Base-by-base conservation (phyloP, 306 rosid genomes). In the Quillaja saponaria region DNA sequence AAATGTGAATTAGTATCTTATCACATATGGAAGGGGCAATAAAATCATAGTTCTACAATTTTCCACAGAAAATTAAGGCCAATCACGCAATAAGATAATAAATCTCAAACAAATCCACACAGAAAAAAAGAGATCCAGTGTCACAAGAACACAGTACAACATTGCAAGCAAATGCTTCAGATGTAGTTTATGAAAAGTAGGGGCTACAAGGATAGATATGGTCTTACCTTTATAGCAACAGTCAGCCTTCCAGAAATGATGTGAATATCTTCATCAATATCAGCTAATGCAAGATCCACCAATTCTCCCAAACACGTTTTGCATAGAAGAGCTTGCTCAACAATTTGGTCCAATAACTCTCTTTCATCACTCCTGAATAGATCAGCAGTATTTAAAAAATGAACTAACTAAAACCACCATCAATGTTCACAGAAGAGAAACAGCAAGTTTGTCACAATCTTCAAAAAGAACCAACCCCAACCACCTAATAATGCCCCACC, bases 311-410 rank as follows among this genome's bases (percentile, higher is more conserved):
- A 72, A 65, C 64, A 68, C 60, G 79, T 72, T 64, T 77, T 79
- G 71, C 95, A 86, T 49, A 72, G 76, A 50, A 68, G 70, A 50
- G 94, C 89, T 71, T 81, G 82, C 78, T 82, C 85, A 55, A 88
- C 74, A 51, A 86, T 67, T 67, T 77, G 79, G 45, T 81, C 66
- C 76, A 88, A 74, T 53, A 71, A 55, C 57, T 82, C 84, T 61
- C 62, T 73, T 75, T 92, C 98, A 74, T 80, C 83, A 72, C 86
- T 79, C 78, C 98, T 92, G 87, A 38, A 75, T 60, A 65, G 55
- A 68, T 63, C 57, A 76, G 41, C 38, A 15, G n/a, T 19, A 51
- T 45, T 40, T 41, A 55, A n/a, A n/a, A 15, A 41, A 66, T 47
- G 28, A 49, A 67, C 17, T 49, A 51, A 50, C 15, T 46, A 40